Conservation (phyloP, 2,329 filamentous ascomycete genomes). For the Penicillium janthinellum region DNA sequence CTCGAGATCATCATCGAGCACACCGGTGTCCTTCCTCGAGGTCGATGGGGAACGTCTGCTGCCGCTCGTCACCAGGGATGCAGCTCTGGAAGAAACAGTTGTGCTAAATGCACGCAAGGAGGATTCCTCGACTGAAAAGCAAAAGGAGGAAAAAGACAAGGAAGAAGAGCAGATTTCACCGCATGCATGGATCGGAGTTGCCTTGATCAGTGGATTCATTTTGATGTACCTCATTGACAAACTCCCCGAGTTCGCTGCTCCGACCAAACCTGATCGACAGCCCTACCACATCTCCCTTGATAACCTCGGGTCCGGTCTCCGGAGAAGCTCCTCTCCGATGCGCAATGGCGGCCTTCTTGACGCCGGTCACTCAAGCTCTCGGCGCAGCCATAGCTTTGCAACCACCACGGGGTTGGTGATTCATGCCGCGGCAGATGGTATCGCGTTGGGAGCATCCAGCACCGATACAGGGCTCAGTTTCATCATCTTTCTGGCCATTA, state of each 20-base stretch:
- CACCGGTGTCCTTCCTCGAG: conserved; percentile 18
- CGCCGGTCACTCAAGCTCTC: conserved; percentile 29
- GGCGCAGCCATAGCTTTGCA: conserved; percentile 62
- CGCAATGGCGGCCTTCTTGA: conserved; percentile 43
- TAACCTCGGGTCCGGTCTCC: conserved; percentile 65
- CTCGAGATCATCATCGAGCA: conserved; percentile 2
- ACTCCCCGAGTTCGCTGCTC: conserved; percentile 71
- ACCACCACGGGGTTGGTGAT: conserved; percentile 95
- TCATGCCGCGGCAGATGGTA: conserved; percentile 91
- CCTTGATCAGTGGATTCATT: conserved; percentile 84
- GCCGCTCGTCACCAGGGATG: conserved; percentile 5
- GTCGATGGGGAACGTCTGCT: conserved; percentile 19
- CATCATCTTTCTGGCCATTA: conserved; percentile 93
- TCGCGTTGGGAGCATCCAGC: conserved; percentile 89
- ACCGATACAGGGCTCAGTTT: conserved; percentile 78
- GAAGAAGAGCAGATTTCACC: conserved; percentile 52
- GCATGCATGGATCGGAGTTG: conserved; percentile 81
- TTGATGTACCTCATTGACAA: conserved; percentile 97
- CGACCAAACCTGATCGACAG: conserved; percentile 64
- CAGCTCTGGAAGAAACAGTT: conserved; percentile 19
- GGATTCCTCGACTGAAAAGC: conserved; percentile 38
- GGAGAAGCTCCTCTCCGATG: conserved; percentile 45
- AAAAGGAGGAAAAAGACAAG: conserved; percentile 36
- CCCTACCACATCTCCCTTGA: conserved; percentile 88
- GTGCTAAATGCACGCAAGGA: conserved; percentile 30